Conservation (phyloP, 1,284 basidiomycete species). For the Austropuccinia psidii region DNA sequence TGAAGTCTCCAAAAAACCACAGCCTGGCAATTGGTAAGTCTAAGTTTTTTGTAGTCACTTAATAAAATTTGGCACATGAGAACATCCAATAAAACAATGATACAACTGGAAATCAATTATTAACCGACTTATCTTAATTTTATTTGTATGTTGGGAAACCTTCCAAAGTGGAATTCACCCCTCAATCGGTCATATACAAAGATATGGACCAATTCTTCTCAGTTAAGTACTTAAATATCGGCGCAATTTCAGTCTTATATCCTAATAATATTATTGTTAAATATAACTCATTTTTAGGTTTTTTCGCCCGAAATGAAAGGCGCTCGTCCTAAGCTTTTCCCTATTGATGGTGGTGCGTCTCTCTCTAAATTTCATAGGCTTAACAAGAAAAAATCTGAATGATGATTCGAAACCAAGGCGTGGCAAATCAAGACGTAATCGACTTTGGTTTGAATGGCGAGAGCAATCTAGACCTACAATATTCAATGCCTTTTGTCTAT, state of each 20-base stretch:
- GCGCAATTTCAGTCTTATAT: no score
- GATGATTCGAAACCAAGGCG: not conserved
- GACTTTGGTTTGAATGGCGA: constrained; percentile 53
- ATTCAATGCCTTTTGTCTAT: constrained; percentile 52
- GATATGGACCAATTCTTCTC: constrained; percentile 53
- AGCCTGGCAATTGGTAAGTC: constrained; percentile 52
- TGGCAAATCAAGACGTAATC: constrained; percentile 46
- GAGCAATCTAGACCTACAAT: constrained; percentile 55
- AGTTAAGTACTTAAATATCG: constrained; percentile 49
- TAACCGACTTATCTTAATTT: not conserved
- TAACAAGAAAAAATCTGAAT: not conserved
- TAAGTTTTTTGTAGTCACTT: constrained; percentile 52
- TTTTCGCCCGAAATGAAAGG: constrained; percentile 41
- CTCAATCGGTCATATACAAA: constrained; percentile 51
- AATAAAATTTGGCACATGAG: constrained; percentile 42
- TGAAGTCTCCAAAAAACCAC: constrained; percentile 43
- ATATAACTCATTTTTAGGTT: not conserved
- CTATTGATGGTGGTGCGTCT: constrained; percentile 52
- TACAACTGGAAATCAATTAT: constrained; percentile 53
- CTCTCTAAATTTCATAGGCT: not conserved
- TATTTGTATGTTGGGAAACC: no score
- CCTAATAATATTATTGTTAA: not conserved
- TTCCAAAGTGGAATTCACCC: constrained; percentile 53
- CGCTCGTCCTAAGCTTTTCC: constrained; percentile 49
- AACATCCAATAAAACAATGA: constrained; percentile 53